These are phyloP conservation scores for Cystobasidium slooffiae DNA, from an alignment of 1,284 basidiomycete genomes.

Conservation along the genomic window DNA sequence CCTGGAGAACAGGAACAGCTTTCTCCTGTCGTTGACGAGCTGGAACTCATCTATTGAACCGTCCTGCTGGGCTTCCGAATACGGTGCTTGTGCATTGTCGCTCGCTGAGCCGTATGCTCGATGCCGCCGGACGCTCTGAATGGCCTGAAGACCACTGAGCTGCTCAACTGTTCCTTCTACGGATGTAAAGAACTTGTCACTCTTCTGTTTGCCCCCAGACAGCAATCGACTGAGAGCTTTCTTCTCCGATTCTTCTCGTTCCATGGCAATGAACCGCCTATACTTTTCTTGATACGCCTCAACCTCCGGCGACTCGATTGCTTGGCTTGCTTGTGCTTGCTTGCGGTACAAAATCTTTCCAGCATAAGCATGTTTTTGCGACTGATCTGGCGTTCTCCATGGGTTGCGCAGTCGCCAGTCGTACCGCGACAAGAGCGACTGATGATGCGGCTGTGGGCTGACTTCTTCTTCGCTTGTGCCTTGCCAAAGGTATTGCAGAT, in stretches of 20 bases:
- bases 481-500: slow-evolving; percentile 2
- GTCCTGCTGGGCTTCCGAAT: not conserved
- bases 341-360: slow-evolving; percentile 17
- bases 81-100: not conserved
- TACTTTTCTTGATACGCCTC: slow-evolving; percentile 16
- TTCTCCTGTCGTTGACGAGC: not conserved
- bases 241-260: slow-evolving; percentile 46
- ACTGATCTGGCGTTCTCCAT: slow-evolving; percentile 45
- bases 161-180: not conserved
- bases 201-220: not conserved
- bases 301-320: slow-evolving; percentile 7
- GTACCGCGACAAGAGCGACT: slow-evolving; percentile 46
- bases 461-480: not conserved
- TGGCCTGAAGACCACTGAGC: slow-evolving; percentile 3
- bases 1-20: slow-evolving; percentile 13
- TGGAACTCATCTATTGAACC: not conserved
- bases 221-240: slow-evolving; percentile 24
- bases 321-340: not conserved
- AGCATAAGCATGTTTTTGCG: slow-evolving; percentile 18
- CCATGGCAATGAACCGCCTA: slow-evolving; percentile 47
- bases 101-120: too few species aligned
- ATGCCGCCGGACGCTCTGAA: too few species aligned
- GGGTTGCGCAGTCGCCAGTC: slow-evolving; percentile 49
- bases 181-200: not conserved
- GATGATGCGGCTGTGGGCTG: slow-evolving; percentile 37